These are phyloP conservation scores for Coemansia sp. DNA, from an alignment of 192 early-diverging fungal genomes.

Conservation along the genomic window DNA sequence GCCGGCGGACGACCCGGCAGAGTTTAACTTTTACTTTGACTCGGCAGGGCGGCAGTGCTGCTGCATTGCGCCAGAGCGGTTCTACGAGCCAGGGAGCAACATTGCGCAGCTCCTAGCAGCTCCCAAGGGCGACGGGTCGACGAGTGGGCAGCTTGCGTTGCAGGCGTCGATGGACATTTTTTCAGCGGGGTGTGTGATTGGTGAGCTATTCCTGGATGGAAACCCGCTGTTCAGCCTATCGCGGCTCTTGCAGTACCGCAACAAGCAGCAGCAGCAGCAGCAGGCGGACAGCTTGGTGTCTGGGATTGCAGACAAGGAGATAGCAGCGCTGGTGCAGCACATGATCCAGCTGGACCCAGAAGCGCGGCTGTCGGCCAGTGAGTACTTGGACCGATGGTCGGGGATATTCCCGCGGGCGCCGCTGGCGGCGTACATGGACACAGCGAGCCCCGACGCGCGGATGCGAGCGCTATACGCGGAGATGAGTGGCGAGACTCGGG, in stretches of 20 bases:
- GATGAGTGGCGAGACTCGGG: constrained; percentile 8
- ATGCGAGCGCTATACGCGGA: constrained; percentile 41
- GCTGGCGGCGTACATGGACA: constrained; percentile 47
- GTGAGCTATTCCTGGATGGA: constrained; percentile 93
- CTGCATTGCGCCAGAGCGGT: constrained; percentile 95
- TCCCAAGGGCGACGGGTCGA: constrained; percentile 5
- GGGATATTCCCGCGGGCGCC: constrained; percentile 40
- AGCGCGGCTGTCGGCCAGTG: constrained; percentile 71
- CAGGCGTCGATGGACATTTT: constrained; percentile 94
- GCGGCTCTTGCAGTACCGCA: constrained; percentile 86
- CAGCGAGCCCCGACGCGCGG: constrained; percentile 35
- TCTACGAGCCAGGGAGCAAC: constrained; percentile 70
- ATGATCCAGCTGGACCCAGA: constrained; percentile 90
- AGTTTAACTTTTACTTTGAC: constrained; percentile 98
- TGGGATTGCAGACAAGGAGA: constrained; percentile 81
- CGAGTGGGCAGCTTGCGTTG: constrained; percentile 47
- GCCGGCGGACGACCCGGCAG: constrained; percentile 94
- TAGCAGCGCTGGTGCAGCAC: constrained; percentile 74
- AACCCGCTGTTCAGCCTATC: constrained; percentile 89
- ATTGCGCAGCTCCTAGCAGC: constrained; percentile 32
- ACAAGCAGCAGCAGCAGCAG: neutral
- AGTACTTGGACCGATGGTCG: constrained; percentile 78
- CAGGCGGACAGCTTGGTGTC: constrained; percentile 67
- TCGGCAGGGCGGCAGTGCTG: constrained; percentile 85
- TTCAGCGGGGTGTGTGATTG: constrained; percentile 87